Base-by-base conservation (phyloP, 2,329 filamentous ascomycete genomes). In the Diplodia intermedia region DNA sequence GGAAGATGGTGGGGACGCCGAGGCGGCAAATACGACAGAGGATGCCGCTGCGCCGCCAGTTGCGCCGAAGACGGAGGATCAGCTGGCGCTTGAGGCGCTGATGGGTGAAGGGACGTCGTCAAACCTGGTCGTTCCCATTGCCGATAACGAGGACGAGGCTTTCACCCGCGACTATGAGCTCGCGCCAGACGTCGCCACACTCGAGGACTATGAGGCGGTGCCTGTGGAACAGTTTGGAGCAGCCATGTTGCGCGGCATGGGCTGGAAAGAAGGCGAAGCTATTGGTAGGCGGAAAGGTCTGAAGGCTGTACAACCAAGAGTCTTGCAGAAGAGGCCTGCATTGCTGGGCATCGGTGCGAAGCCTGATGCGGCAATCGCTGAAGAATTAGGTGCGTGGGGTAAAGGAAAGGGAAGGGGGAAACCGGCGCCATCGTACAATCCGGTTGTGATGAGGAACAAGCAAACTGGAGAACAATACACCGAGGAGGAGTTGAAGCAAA, bases 141-240 rank as follows among this genome's bases (percentile, higher is more conserved):
- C 84, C 15, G 68, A 72, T 2, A 85, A 84, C n/a, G 90, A 91
- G 71, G 83, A 86, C 71, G 89, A 91, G 69, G 89, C 88, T 2
- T 94, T 93, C 74, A 83, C 84, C 38, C 85, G 87, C 31, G 92
- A 94, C 76, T 86, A 94, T 36, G 84, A 86, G 14, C 82, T 86
- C 31, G 90, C 93, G 0, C 93, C 93, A 1, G 91, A 93, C 26
- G 85, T 88, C 36, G 90, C 93, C 4, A 91, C 89, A 0, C 82
- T 97, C 20, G 91, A 92, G 40, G 92, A 95, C 74, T 98, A 98
- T 80, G 90, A 91, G 69, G 89, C 90, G 14, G 90, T 97, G 70
- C 94, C 95, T 0, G 93, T 98, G 18, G 94, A 97, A 72, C 93
- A 97, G 73, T 99, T 98, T 72, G 95, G 95, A 8, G 91, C 93